phyloP scores from a whole-genome alignment of 352 stramenopile genomes.

The Pythium guiyangense region DNA sequence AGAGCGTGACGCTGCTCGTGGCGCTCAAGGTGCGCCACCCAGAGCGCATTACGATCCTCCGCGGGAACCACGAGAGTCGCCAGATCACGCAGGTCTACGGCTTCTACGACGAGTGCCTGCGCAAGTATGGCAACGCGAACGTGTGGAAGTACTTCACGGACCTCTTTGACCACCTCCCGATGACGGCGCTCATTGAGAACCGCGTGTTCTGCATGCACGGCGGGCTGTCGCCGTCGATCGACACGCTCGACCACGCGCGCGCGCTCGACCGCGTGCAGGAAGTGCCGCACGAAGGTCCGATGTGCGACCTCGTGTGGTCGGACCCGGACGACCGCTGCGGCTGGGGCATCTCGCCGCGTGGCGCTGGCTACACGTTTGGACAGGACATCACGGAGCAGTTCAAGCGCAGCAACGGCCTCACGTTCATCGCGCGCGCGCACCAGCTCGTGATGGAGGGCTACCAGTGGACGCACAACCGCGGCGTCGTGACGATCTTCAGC shows the following conservation, averaged over 20 bases:
- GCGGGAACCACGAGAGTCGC: constrained; percentile 59
- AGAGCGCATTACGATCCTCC: constrained; percentile 81
- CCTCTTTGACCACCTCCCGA: constrained; percentile 85
- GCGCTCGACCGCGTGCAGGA: constrained; percentile 84
- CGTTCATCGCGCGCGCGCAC: constrained; percentile 83
- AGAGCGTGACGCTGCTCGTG: constrained; percentile 79
- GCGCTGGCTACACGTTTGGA: constrained; percentile 84
- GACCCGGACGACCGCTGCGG: constrained; percentile 85
- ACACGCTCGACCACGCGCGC: constrained; percentile 84
- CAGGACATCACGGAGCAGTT: constrained; percentile 89
- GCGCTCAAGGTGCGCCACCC: constrained; percentile 84
- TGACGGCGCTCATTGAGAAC: constrained; percentile 88
- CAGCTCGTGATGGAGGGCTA: constrained; percentile 94
- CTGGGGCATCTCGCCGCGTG: constrained; percentile 84
- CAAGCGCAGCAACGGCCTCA: constrained; percentile 86
- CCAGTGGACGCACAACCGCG: constrained; percentile 91
- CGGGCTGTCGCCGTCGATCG: constrained; percentile 83
- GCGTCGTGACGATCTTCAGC: constrained; percentile 91
- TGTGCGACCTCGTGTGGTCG: constrained; percentile 89
- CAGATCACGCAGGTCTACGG: constrained; percentile 33
- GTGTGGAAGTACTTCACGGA: constrained; percentile 91
- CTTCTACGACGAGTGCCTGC: constrained; percentile 71
- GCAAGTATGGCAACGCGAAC: constrained; percentile 82
- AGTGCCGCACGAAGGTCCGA: constrained; percentile 82
- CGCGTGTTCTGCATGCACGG: constrained; percentile 90